Evolutionary conservation across 805 yeast species (phyloP), one percentile per base, ranked within the genome.

Genomic region (Schwanniomyces polymorphus): DNA sequence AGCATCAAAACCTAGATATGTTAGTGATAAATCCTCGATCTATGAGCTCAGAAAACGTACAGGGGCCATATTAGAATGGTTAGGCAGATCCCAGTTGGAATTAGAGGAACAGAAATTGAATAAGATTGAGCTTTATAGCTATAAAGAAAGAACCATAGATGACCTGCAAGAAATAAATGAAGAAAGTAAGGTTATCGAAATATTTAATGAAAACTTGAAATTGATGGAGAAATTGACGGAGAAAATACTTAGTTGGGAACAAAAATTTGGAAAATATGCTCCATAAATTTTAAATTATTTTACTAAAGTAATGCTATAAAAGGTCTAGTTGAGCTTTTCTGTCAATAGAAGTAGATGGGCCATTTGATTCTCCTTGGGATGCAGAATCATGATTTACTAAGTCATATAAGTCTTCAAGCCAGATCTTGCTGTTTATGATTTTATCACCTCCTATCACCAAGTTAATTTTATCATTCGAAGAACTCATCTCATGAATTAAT

Each of bases 61-160:
- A 1, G 86, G 89, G 2, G 95, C 97, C 1, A 92, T 92, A 17
- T 70, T 92, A 56, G 98, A 94, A 67, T 94, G 91, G 76, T 79
- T 92, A 23, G 89, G 91, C 10, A 76, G 96, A 44, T 87, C 95
- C 1, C 97, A 91, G 64, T 67, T 85, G 51, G 98, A 92, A 59
- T 69, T 92, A 50, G 84, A 85, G 41, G 80, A 80, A 44, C 97
- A 91, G 56, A 85, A 84, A 54, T 69, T 76, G n/a, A 80, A 77
- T 38, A 82, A 84, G 45, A 54, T 68, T 26, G 76, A 73, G 47
- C 60, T 84, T 44, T 68, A 79, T 23, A 70, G 71, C 46, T 78
- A 71, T 58, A 75, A 74, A 49, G 79, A 72, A 44, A 71, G 67
- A n/a, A 38, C 57, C 7, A 54, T 55, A 7, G 53, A 51, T 12